phyloP scores from a whole-genome alignment of 1,284 basidiomycete genomes.

The Ustilago vetiveriae region DNA sequence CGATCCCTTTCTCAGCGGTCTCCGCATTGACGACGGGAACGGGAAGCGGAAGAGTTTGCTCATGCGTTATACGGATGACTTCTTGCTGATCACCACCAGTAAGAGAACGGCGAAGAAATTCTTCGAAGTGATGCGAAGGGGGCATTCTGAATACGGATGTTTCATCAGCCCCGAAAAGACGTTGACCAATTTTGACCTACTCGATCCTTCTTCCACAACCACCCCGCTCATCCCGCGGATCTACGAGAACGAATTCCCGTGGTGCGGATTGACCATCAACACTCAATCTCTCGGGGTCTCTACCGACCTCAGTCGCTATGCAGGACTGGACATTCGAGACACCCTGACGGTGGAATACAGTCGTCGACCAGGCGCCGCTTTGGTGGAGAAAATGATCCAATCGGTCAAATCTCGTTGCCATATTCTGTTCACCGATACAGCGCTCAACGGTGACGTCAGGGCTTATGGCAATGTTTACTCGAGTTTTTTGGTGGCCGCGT shows the following conservation, averaged over 20 bases:
- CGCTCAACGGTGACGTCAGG: slow-evolving; percentile 75
- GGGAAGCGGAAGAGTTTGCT: slow-evolving; percentile 16
- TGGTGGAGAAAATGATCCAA: slow-evolving; percentile 62
- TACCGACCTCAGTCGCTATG: slow-evolving; percentile 53
- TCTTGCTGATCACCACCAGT: slow-evolving; percentile 84
- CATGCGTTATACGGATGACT: slow-evolving; percentile 91
- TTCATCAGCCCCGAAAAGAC: slow-evolving; percentile 89
- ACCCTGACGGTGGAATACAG: slow-evolving; percentile 64
- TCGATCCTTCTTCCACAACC: slow-evolving; percentile 71
- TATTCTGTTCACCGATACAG: slow-evolving; percentile 79
- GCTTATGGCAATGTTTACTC: slow-evolving; percentile 86
- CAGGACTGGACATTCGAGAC: slow-evolving; percentile 60
- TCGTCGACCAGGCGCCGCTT: slow-evolving; percentile 54
- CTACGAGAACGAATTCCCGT: slow-evolving; percentile 51
- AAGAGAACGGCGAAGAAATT: slow-evolving; percentile 76
- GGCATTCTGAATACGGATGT: slow-evolving; percentile 84
- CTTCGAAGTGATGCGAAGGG: slow-evolving; percentile 80
- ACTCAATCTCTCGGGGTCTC: slow-evolving; percentile 49
- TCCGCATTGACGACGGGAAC: slow-evolving; percentile 64
- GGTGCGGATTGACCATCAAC: slow-evolving; percentile 62
- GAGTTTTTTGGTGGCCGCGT: slow-evolving; percentile 82
- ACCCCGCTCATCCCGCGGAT: slow-evolving; percentile 57
- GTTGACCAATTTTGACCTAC: slow-evolving; percentile 80
- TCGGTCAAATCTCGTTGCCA: slow-evolving; percentile 68
- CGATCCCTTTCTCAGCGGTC: slow-evolving; percentile 72